Evolutionary conservation across 306 rosid genomes (phyloP).

Genomic region (Corylus heterophylla): DNA sequence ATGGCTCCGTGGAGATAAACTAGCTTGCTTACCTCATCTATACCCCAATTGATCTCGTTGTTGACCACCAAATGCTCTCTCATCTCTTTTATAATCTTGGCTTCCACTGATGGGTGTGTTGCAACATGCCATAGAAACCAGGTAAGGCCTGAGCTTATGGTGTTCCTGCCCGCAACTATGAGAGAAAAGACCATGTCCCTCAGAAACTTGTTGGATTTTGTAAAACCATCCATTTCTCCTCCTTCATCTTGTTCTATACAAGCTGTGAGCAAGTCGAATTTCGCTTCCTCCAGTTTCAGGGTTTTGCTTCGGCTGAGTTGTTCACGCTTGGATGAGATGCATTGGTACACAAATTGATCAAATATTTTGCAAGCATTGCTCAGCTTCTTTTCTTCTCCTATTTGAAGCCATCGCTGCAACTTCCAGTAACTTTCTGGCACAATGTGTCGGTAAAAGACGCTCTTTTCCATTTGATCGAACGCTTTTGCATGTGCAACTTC

Average conservation of each 20-base stretch:
- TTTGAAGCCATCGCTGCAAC: slow-evolving; percentile 25
- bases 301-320: neutral
- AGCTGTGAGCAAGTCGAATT: neutral
- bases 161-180: neutral
- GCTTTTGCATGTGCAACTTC: slow-evolving; percentile 15
- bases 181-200: neutral
- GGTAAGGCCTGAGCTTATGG: neutral
- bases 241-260: neutral
- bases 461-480: slow-evolving; percentile 24
- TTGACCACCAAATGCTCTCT: too few species aligned
- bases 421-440: slow-evolving; percentile 30
- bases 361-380: slow-evolving; percentile 12
- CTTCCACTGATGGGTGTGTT: slow-evolving; percentile 26
- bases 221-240: neutral
- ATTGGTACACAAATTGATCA: slow-evolving; percentile 11
- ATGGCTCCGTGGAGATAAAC: slow-evolving; percentile 31
- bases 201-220: neutral
- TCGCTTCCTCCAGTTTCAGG: neutral
- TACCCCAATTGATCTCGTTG: neutral
- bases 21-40: slow-evolving; percentile 17
- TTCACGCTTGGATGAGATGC: slow-evolving; percentile 15
- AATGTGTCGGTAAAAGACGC: slow-evolving; percentile 5
- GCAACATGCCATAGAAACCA: slow-evolving; percentile 10
- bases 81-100: slow-evolving; percentile 22
- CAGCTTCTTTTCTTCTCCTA: slow-evolving; percentile 25